Percentiles rank a stretch among this genome's conserved stretches.
These are phyloP conservation scores for Globisporangium apiculatum DNA, from an alignment of 352 stramenopile species.

Conservation along the genomic window DNA sequence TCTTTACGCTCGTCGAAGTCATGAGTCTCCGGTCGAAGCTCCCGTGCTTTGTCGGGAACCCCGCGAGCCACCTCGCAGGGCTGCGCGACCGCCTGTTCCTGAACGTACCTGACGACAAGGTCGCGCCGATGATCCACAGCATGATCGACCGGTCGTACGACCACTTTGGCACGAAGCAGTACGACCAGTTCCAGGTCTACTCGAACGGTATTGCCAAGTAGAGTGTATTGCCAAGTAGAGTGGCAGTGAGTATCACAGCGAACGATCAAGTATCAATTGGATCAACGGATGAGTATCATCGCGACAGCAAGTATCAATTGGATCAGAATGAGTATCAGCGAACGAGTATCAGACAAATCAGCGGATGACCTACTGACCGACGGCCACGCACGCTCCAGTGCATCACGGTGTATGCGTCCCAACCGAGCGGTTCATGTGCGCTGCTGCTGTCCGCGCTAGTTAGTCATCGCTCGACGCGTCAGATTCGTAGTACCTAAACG, in stretches of 20 bases:
- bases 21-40: conserved; percentile 85
- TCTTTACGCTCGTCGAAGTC: conserved; percentile 94
- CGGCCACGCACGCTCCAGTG: too few relatives aligned
- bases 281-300: not conserved
- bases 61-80: conserved; percentile 25
- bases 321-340: not conserved
- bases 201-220: conserved; percentile 89
- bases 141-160: conserved; percentile 94
- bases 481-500: conserved; percentile 2
- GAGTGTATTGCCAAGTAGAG: not conserved
- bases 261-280: not conserved
- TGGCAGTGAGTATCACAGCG: not conserved
- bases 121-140: conserved; percentile 64
- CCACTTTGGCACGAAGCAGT: conserved; percentile 95
- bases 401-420: too few relatives aligned
- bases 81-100: conserved; percentile 69
- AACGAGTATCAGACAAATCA: not conserved
- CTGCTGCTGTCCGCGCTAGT: not conserved
- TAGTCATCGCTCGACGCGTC: not conserved
- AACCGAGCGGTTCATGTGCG: too few relatives aligned
- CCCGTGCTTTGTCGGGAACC: conserved; percentile 51
- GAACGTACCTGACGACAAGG: conserved; percentile 52
- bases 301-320: not conserved
- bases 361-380: too few relatives aligned
- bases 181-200: conserved; percentile 92